Conservation (phyloP, 2,329 filamentous ascomycete species). For the Colletotrichum horii region DNA sequence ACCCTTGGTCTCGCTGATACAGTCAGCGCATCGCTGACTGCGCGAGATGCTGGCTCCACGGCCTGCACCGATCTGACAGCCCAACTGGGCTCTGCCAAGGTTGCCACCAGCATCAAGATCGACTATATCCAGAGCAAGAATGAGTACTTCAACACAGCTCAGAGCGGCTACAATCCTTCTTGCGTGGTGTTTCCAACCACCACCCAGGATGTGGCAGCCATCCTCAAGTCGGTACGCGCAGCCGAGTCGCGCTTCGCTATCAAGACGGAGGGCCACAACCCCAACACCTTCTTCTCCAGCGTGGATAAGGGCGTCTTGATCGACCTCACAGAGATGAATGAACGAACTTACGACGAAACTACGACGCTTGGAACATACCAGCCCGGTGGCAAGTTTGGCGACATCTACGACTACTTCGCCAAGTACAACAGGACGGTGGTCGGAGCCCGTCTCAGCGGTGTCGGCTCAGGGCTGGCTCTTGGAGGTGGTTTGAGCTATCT, state of each 20-base stretch:
- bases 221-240: background rate
- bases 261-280: background rate
- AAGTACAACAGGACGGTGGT: background rate
- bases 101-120: background rate
- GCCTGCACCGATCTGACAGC: background rate
- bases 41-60: background rate
- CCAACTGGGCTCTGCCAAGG: background rate
- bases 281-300: background rate
- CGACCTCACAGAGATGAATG: background rate
- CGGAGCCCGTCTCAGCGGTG: background rate
- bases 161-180: background rate
- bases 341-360: background rate
- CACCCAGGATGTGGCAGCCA: background rate
- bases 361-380: background rate
- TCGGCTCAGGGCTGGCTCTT: background rate
- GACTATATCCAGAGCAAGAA: background rate
- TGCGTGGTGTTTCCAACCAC: background rate
- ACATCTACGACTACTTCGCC: background rate
- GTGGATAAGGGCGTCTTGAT: background rate
- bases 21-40: background rate
- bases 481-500: background rate
- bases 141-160: background rate
- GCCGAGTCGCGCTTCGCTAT: background rate
- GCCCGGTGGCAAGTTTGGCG: background rate
- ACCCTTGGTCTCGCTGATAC: background rate